Conservation (phyloP, 2,329 filamentous ascomycete genomes). For the Penicillium sp. region DNA sequence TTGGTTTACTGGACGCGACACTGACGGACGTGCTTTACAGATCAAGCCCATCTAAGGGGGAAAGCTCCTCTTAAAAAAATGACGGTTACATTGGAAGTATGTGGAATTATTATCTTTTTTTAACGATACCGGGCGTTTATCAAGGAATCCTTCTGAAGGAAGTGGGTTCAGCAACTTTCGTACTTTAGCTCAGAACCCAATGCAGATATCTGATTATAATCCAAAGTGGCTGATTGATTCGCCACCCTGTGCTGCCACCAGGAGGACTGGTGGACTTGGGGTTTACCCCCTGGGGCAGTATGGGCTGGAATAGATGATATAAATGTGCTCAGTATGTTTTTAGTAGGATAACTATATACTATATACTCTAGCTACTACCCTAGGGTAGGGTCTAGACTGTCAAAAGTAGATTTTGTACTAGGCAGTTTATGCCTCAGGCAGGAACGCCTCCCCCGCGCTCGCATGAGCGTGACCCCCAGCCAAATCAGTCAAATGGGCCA, state of each 20-base stretch:
- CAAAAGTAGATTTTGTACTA: background rate
- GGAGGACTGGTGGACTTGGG: background rate
- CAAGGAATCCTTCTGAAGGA: slow-evolving; percentile 13
- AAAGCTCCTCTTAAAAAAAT: background rate
- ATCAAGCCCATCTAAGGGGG: slow-evolving; percentile 55
- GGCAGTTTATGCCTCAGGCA: slow-evolving; percentile 27
- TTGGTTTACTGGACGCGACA: background rate
- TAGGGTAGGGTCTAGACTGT: too few species aligned
- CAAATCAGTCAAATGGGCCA: slow-evolving; percentile 30
- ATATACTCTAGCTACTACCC: too few species aligned
- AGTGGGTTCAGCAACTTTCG: slow-evolving; percentile 11
- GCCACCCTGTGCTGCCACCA: background rate
- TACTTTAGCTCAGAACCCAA: slow-evolving; percentile 10
- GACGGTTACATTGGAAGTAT: too few species aligned
- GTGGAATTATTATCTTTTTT: slow-evolving; percentile 7
- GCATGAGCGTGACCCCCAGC: slow-evolving; percentile 42
- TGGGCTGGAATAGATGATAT: too few species aligned
- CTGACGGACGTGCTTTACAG: slow-evolving; percentile 35
- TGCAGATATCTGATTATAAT: slow-evolving; percentile 9
- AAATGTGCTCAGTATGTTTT: too few species aligned
- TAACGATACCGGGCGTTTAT: slow-evolving; percentile 31
- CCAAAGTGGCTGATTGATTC: slow-evolving; percentile 1
- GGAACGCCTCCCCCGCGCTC: slow-evolving; percentile 43
- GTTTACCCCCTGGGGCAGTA: too few species aligned
- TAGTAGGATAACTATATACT: too few species aligned